These are phyloP conservation scores for Pythium chondricola DNA, from an alignment of 352 stramenopile species.

Conservation along the genomic window DNA sequence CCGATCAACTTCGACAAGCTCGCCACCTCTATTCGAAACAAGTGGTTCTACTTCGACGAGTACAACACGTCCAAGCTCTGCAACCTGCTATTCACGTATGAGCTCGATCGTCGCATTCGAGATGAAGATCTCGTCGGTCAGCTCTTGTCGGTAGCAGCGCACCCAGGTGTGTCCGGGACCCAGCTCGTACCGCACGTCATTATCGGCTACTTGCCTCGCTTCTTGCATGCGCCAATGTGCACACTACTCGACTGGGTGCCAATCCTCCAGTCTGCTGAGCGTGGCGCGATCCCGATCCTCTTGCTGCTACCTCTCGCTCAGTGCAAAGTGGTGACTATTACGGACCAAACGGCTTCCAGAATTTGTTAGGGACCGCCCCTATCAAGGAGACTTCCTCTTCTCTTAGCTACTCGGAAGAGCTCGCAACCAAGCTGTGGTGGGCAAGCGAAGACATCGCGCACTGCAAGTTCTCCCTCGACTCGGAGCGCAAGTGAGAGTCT, in stretches of 20 bases:
- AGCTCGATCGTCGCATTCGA: conserved; percentile 18
- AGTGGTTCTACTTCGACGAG: conserved; percentile 3
- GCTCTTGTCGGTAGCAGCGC: conserved; percentile 16
- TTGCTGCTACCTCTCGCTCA: conserved; percentile 12
- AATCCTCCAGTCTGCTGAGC: conserved; percentile 7
- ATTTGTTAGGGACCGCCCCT: conserved; percentile 9
- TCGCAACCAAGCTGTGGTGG: conserved; percentile 17
- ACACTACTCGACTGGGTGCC: conserved; percentile 10
- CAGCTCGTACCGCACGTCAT: conserved; percentile 13
- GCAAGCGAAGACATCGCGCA: conserved; percentile 13
- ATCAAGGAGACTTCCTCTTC: conserved; percentile 10
- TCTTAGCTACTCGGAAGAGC: conserved; percentile 17
- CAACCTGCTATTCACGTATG: conserved; percentile 22
- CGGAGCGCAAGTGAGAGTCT: neutral
- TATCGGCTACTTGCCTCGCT: conserved; percentile 17
- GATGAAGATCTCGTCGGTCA: conserved; percentile 14
- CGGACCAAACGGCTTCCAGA: conserved; percentile 12
- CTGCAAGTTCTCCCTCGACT: conserved; percentile 16
- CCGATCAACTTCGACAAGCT: conserved; percentile 12
- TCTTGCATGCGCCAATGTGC: conserved; percentile 13
- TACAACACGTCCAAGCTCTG: conserved; percentile 23
- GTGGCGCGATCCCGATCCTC: conserved; percentile 12
- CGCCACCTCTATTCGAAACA: conserved; percentile 1
- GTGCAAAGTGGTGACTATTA: conserved; percentile 16
- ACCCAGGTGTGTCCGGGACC: conserved; percentile 18